Evolutionary conservation across 1,284 basidiomycete genomes (phyloP), one percentile per base, ranked within the genome.

Genomic region (Schizopora paradoxa): DNA sequence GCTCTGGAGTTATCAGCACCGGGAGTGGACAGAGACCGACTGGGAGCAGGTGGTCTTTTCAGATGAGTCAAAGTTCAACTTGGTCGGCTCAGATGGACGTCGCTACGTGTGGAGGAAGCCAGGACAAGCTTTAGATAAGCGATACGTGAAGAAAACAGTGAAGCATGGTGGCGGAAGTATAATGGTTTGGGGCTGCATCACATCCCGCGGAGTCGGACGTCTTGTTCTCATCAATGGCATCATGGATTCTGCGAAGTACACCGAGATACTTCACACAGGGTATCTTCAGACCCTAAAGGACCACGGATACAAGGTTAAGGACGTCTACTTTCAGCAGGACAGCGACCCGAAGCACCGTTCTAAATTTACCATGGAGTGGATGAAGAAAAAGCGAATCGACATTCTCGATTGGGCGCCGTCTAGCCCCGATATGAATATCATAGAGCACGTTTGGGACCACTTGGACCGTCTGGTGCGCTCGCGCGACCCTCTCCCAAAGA

Each of bases 331-430:
- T 47, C 59, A 63, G 39, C 63, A 69, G 29, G 66, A 69, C 51
- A 65, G 64, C 41, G 61, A 67, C 52, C 59, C 52, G 6, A 69
- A 67, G 52, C 63, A 67, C 55, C 66, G 54, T 21, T 57, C 57
- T 8, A 54, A 56, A 22, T n/a, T 51, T 6, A 58, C 56, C 3
- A 23, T 44, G 19, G 32, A 47, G 1, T 69, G 63, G 65, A 63
- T 70, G 36, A 11, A 49, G 8, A 44, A 62, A 6, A 47, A 67
- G 22, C 18, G 58, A 23, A 54, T 69, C 32, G 27, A 54, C 36
- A 13, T 58, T 2, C 51, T 69, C 6, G 42, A 40, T 1, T 69
- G 66, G 67, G 60, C 64, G n/a, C 52, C 65, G 4, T 50, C 52
- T 23, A 59, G 53, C 33, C 65, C 65, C 13, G 63, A 70, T 57